Evolutionary conservation across 176 grass and related monocot species (phyloP), one percentile per base, ranked within the genome.

Genomic region (Aegilops speltoides): DNA sequence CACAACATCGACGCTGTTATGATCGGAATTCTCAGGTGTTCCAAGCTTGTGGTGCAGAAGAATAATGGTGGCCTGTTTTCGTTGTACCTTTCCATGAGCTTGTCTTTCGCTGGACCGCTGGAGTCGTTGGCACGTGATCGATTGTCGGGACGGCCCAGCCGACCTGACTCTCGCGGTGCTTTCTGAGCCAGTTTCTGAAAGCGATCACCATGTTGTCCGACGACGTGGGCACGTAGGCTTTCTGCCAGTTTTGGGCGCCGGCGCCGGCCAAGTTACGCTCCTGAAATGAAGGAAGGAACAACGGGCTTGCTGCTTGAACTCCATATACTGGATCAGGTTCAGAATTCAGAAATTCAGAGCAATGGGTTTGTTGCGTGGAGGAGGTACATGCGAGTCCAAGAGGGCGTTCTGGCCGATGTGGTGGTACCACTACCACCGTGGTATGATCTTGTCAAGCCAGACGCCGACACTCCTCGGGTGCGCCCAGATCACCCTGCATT

Each of bases 111-210:
- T n/a, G n/a, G n/a, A n/a, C n/a, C n/a, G n/a, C n/a, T n/a, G n/a
- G n/a, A n/a, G n/a, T n/a, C n/a, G n/a, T n/a, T n/a, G n/a, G n/a
- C n/a, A n/a, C n/a, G n/a, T n/a, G n/a, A n/a, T n/a, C n/a, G n/a
- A n/a, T n/a, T n/a, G n/a, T n/a, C n/a, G n/a, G 41, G 38, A 10
- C n/a, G n/a, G n/a, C n/a, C n/a, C n/a, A n/a, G n/a, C 81, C 85
- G 64, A 95, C 4, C 45, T 88, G 86, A 82, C 77, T 77, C 74
- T 89, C 84, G 77, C 88, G 84, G 80, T 95, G 92, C 68, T 88
- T 98, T 57, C 89, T 89, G 66, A 95, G 89, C 93, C 96, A 95
- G 77, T 73, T 98, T 68, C 90, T 95, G 83, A 91, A 98, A 73
- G 91, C 79, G 60, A 95, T 79, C 52, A 95, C 86, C 86, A 95